Evolutionary conservation across 139 green algal species (phyloP).

Genomic region (Chlorella sorokiniana): DNA sequence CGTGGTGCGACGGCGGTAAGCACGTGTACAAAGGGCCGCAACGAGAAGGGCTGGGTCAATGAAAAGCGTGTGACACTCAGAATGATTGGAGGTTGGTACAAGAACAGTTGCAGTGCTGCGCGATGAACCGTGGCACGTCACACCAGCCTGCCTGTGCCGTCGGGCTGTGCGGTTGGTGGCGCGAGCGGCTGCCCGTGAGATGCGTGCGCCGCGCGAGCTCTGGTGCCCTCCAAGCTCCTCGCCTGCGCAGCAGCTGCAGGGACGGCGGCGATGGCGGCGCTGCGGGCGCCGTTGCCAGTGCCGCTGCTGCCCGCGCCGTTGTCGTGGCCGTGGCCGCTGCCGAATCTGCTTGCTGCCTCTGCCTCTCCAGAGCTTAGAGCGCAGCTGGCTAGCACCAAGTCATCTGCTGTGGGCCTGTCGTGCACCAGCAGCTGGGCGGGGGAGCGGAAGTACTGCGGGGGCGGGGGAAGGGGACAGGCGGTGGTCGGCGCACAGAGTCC

Average conservation of each 20-base stretch:
- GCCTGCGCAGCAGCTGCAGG: no score
- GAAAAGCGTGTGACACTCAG: neutral
- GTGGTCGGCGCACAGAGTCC: neutral
- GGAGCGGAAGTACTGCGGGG: conserved; percentile 81
- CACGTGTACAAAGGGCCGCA: neutral
- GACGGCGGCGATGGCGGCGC: no score
- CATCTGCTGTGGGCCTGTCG: conserved; percentile 66
- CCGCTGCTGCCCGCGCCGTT: neutral
- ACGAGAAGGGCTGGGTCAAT: neutral
- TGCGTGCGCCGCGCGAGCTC: no score
- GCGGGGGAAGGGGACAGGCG: neutral
- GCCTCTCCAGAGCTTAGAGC: neutral
- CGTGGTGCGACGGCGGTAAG: no score
- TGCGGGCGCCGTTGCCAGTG: neutral
- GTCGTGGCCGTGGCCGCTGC: neutral
- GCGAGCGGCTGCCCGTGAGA: no score
- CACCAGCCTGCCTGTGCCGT: neutral
- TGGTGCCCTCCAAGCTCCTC: no score
- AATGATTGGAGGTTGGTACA: neutral
- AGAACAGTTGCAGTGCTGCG: neutral
- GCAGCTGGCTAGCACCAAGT: conserved; percentile 18
- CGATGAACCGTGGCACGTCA: neutral
- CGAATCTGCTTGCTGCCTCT: neutral
- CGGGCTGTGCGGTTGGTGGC: no score
- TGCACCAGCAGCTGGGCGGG: conserved; percentile 78